phyloP scores from a whole-genome alignment of 257 asterid genomes.

The Verbena officinalis region DNA sequence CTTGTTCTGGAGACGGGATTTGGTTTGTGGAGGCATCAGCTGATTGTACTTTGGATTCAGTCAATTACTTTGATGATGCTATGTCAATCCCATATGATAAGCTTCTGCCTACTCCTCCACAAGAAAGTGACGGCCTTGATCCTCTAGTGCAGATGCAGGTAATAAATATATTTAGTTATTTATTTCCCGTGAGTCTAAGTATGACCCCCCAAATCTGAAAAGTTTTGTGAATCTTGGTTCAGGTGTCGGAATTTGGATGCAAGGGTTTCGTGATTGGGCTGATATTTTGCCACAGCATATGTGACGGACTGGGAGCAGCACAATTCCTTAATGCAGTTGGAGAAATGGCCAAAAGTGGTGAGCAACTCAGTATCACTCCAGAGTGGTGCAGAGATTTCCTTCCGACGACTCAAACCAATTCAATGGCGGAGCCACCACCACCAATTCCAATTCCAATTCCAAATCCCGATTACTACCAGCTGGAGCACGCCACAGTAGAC shows the following conservation, averaged over 20 bases:
- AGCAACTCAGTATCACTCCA: slow-evolving; percentile 36
- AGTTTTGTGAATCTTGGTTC: not conserved
- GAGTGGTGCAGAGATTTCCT: slow-evolving; percentile 50
- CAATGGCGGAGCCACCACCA: slow-evolving; percentile 11
- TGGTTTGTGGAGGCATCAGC: slow-evolving; percentile 59
- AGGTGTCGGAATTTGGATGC: slow-evolving; percentile 54
- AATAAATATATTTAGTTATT: not conserved
- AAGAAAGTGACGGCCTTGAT: slow-evolving; percentile 24
- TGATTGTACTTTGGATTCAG: slow-evolving; percentile 36
- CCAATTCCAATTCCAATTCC: slow-evolving; percentile 25
- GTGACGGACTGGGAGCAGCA: slow-evolving; percentile 69
- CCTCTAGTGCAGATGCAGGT: slow-evolving; percentile 65
- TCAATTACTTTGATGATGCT: slow-evolving; percentile 44
- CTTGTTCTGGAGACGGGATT: slow-evolving; percentile 52
- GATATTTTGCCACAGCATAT: slow-evolving; percentile 50
- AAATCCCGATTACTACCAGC: slow-evolving; percentile 37
- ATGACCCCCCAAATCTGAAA: not conserved
- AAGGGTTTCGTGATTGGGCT: slow-evolving; percentile 52
- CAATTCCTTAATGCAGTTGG: slow-evolving; percentile 62
- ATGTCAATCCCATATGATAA: slow-evolving; percentile 35
- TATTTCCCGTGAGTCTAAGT: not conserved
- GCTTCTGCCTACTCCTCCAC: slow-evolving; percentile 41
- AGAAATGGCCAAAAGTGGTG: slow-evolving; percentile 48
- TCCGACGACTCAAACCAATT: slow-evolving; percentile 22
- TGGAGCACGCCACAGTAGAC: slow-evolving; percentile 47